Conservation (phyloP, 371 early-diverging fungal genomes). For the Circinella umbellata region DNA sequence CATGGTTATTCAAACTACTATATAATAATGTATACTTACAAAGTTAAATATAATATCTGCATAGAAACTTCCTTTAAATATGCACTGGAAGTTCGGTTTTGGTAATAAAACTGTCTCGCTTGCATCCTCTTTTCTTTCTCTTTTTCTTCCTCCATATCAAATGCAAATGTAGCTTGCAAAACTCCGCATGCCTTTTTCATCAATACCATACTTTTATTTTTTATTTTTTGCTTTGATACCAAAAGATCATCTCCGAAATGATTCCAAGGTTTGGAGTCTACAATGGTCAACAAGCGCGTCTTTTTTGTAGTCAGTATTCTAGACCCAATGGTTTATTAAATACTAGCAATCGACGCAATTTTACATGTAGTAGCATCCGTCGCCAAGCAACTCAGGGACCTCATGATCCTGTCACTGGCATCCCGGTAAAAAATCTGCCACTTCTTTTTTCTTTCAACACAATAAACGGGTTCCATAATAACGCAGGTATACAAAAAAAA, state of each 20-base stretch:
- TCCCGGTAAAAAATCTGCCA: background rate
- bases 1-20: no score
- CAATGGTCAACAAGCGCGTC: constrained; percentile 1
- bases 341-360: background rate
- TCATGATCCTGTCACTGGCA: constrained; percentile 16
- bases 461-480: no score
- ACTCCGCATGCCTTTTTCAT: background rate
- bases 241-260: background rate
- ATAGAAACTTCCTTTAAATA: background rate
- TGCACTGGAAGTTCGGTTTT: background rate
- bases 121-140: no score
- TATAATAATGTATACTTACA: background rate
- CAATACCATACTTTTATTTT: background rate
- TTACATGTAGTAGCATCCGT: background rate
- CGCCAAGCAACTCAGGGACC: background rate
- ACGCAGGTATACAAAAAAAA: no score
- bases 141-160: no score
- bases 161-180: background rate
- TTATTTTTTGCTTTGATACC: background rate
- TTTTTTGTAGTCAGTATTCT: background rate
- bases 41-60: background rate
- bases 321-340: background rate
- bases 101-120: no score
- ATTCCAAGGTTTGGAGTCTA: background rate
- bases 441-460: no score